Percentiles rank a stretch among this genome's conserved stretches.
phyloP scores from a whole-genome alignment of 1,284 basidiomycete genomes.

The Cerioporus squamosus region DNA sequence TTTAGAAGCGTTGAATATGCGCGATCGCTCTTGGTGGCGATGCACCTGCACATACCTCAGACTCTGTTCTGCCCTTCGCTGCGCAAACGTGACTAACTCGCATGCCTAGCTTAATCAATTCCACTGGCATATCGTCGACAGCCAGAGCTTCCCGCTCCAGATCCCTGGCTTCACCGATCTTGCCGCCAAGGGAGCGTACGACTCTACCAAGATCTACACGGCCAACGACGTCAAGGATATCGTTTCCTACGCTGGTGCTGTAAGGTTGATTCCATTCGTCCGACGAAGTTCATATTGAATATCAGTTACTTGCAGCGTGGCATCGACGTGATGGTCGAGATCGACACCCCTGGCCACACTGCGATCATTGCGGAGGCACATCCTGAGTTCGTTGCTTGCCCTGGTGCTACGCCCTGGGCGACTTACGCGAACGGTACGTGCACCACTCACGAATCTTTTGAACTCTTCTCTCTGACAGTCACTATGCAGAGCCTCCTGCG shows the following conservation, averaged over 20 bases:
- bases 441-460: not conserved
- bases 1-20: too few relatives aligned
- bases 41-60: not conserved
- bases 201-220: slow-evolving; percentile 58
- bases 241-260: slow-evolving; percentile 72
- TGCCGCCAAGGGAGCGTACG: slow-evolving; percentile 73
- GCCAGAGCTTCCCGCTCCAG: slow-evolving; percentile 77
- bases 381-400: slow-evolving; percentile 79
- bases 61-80: slow-evolving; percentile 3
- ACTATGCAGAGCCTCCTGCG: slow-evolving; percentile 67
- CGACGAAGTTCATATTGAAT: not conserved
- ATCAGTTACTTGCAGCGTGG: slow-evolving; percentile 56
- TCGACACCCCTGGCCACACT: slow-evolving; percentile 84
- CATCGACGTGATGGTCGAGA: slow-evolving; percentile 76
- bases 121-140: slow-evolving; percentile 84
- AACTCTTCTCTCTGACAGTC: slow-evolving; percentile 1
- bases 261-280: slow-evolving; percentile 37
- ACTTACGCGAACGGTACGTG: slow-evolving; percentile 59
- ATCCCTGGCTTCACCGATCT: slow-evolving; percentile 68
- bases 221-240: slow-evolving; percentile 64
- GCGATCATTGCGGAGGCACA: slow-evolving; percentile 65
- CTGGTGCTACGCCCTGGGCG: slow-evolving; percentile 64
- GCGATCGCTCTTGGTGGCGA: too few relatives aligned
- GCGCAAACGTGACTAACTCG: slow-evolving; percentile 3
- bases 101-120: slow-evolving; percentile 62